phyloP scores from a whole-genome alignment of 805 yeast genomes.

The Hyphopichia homilentoma region DNA sequence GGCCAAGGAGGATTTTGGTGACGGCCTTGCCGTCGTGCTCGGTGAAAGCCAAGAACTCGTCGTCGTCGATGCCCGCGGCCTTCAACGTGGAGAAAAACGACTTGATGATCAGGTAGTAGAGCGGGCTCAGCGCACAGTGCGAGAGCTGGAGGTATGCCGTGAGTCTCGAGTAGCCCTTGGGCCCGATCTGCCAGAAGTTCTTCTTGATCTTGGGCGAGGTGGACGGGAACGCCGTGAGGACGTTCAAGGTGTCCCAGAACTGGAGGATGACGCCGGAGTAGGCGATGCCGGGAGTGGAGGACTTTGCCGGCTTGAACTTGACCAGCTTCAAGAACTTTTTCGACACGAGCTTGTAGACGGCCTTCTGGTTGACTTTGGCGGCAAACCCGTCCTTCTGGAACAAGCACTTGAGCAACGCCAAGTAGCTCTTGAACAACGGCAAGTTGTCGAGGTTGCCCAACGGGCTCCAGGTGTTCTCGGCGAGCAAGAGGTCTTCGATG shows the following conservation, averaged over 20 bases:
- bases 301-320: slow-evolving; percentile 25
- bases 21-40: slow-evolving; percentile 20
- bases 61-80: slow-evolving; percentile 1
- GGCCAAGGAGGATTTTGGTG: slow-evolving; percentile 13
- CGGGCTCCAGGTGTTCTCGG: slow-evolving; percentile 33
- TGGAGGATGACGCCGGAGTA: slow-evolving; percentile 46
- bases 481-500: slow-evolving; percentile 18
- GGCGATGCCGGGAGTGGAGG: slow-evolving; percentile 32
- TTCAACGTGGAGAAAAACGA: slow-evolving; percentile 17
- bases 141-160: slow-evolving; percentile 49
- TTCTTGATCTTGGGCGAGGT: slow-evolving; percentile 33
- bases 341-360: slow-evolving; percentile 37
- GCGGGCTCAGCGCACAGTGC: slow-evolving; percentile 48
- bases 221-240: slow-evolving; percentile 28
- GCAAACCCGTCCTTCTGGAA: slow-evolving; percentile 14
- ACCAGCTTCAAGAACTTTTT: slow-evolving; percentile 44
- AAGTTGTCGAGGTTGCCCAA: slow-evolving; percentile 28
- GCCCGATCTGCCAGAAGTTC: slow-evolving; percentile 51
- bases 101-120: slow-evolving; percentile 38
- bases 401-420: slow-evolving; percentile 16
- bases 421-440: slow-evolving; percentile 26
- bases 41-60: slow-evolving; percentile 18
- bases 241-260: slow-evolving; percentile 45
- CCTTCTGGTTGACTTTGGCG: slow-evolving; percentile 16
- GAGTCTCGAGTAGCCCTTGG: slow-evolving; percentile 38